Base-by-base conservation (phyloP, 2,329 filamentous ascomycete species). In the Ophiocordyceps camponoti-saundersi region DNA sequence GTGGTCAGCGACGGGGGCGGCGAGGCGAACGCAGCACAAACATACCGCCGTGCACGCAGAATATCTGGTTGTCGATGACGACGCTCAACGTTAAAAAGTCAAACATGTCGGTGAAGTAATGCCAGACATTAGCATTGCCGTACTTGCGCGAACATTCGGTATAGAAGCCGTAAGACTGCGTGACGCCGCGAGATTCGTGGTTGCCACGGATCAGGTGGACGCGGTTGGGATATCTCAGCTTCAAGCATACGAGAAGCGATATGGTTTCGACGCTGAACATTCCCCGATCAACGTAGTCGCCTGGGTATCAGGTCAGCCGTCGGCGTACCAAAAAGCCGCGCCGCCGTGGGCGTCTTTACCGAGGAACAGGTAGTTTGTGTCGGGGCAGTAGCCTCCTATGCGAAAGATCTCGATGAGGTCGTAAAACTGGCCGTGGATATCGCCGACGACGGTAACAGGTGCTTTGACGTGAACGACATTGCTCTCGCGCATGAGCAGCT, bases 71-170 rank as follows among this genome's bases (percentile, higher is more conserved):
- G 63, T 96, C 94, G 61, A 98, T 98, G 52, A 98, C 90, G 50
- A 96, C 93, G 57, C 86, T 94, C 48, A 98, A 71, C 8, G 90
- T 96, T 52, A 98, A 73, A 64, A 94, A 98, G 67, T 98, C 92
- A 66, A 98, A 98, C 89, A 98, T 96, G 68, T 98, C 92, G 53
- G 92, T 98, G 62, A 98, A 98, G 64, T 96, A 92, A 65, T 98
- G 92, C 92, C 92, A 98, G 21, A 98, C 92, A 57, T 92, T 95
- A 52, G 92, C 88, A 60, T 95, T 96, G 61, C 92, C 92, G 65
- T 98, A 98, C 67, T 98, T 98, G 55, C 92, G 82, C 20, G 85
- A 88, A 66, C 92, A 98, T 62, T 98, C 92, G 21, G 92, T 96
- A 63, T 98, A 98, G 69, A 98, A 98, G 48, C 92, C 92, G 65